Conservation (phyloP, 345 rosid species). For the Anacardium occidentale region DNA sequence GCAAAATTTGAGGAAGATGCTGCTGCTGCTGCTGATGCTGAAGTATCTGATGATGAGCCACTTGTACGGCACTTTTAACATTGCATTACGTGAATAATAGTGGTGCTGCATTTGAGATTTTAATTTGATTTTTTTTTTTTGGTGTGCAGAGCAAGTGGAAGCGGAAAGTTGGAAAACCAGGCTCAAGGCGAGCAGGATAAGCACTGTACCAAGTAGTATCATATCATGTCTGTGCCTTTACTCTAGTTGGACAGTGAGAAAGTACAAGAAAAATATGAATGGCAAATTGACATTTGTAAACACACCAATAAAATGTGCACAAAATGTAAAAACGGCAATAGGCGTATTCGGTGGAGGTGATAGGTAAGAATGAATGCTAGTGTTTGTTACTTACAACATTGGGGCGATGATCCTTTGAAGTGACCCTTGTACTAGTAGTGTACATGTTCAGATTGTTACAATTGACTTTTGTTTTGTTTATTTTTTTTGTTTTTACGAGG, state of each 20-base stretch:
- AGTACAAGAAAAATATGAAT: constrained; percentile 22
- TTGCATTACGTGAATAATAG: not conserved
- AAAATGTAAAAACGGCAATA: constrained; percentile 37
- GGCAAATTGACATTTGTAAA: constrained; percentile 32
- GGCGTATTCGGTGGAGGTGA: constrained; percentile 16
- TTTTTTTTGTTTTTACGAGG: not conserved
- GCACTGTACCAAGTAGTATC: no score
- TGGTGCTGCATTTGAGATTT: not conserved
- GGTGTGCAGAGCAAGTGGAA: constrained; percentile 82
- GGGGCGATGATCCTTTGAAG: constrained; percentile 12
- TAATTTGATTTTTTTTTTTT: constrained; percentile 16
- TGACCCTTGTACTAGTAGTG: constrained; percentile 15
- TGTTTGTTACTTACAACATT: constrained; percentile 2
- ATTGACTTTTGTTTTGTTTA: constrained; percentile 8
- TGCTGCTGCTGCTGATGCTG: constrained; percentile 38
- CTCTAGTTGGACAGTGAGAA: constrained; percentile 15
- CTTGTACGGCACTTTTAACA: constrained; percentile 53
- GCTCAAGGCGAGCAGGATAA: constrained; percentile 42
- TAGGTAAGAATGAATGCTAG: constrained; percentile 20
- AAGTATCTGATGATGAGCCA: constrained; percentile 84
- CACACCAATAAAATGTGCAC: constrained; percentile 29
- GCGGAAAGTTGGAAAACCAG: constrained; percentile 50
- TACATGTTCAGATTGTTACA: constrained; percentile 18
- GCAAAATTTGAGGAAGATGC: constrained; percentile 32
- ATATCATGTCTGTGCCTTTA: constrained; percentile 12